These are phyloP conservation scores for Leccinum fuscescens DNA, from an alignment of 1,284 basidiomycete genomes.

Conservation along the genomic window DNA sequence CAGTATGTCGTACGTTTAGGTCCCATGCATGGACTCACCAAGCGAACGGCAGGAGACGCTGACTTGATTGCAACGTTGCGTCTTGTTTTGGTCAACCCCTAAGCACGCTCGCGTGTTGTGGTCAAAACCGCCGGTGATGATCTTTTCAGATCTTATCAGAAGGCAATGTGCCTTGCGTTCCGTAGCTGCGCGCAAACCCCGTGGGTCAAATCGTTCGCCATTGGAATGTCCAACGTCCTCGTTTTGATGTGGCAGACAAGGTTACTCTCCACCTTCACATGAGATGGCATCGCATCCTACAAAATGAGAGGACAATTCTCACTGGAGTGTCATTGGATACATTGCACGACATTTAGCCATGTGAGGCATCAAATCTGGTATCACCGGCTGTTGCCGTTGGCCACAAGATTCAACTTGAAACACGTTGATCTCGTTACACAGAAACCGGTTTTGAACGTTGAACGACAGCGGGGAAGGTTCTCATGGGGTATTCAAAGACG, in stretches of 20 bases:
- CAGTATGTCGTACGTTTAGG: conserved; percentile 9
- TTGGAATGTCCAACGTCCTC: conserved; percentile 14
- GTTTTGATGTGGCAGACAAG: conserved; percentile 25
- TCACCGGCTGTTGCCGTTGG: conserved; percentile 4
- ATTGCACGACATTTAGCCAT: conserved; percentile 8
- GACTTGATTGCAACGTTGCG: background rate
- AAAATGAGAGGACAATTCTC: background rate
- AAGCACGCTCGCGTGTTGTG: conserved; percentile 11
- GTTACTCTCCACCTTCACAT: conserved; percentile 2
- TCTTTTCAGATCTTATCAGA: conserved; percentile 17
- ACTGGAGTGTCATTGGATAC: conserved; percentile 3
- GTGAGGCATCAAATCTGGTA: background rate
- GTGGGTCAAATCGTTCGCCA: conserved; percentile 14
- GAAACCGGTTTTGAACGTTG: conserved; percentile 8
- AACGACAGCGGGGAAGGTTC: conserved; percentile 9
- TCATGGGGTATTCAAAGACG: conserved; percentile 9
- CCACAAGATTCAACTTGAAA: conserved; percentile 5
- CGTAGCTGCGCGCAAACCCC: conserved; percentile 11
- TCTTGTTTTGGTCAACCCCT: conserved; percentile 9
- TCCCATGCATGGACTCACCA: conserved; percentile 7
- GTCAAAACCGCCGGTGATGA: conserved; percentile 14
- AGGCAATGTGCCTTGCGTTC: conserved; percentile 19
- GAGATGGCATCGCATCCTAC: conserved; percentile 6
- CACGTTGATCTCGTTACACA: conserved; percentile 13
- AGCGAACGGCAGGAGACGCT: conserved; percentile 5